phyloP scores from a whole-genome alignment of 1,139 yeast genomes.

The Zygosaccharomyces sapae region DNA sequence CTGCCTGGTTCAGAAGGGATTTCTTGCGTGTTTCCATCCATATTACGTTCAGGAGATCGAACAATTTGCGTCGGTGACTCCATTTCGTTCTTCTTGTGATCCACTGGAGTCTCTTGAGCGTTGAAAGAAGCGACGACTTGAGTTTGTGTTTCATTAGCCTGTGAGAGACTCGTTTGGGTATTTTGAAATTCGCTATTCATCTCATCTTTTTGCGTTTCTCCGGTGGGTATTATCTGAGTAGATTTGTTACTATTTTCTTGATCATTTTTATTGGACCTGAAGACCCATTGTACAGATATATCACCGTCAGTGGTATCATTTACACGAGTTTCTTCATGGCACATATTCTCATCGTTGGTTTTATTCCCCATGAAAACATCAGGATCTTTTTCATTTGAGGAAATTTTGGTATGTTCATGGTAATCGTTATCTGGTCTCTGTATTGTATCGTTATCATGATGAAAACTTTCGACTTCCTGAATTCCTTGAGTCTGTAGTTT shows the following conservation, averaged over 20 bases:
- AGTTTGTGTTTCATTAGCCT: slow-evolving; percentile 10
- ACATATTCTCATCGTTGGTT: background rate
- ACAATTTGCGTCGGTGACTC: slow-evolving; percentile 13
- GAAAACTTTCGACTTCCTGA: background rate
- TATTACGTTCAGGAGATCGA: slow-evolving; percentile 13
- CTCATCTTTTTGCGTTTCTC: slow-evolving; percentile 14
- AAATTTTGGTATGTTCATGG: background rate
- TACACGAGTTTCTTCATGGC: slow-evolving; percentile 10
- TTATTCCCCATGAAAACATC: too few species aligned
- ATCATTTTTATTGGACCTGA: slow-evolving; percentile 10
- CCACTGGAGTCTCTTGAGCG: slow-evolving; percentile 4
- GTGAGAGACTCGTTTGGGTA: background rate
- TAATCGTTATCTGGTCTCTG: background rate
- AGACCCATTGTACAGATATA: slow-evolving; percentile 17
- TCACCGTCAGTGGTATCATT: slow-evolving; percentile 21
- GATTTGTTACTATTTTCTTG: slow-evolving; percentile 17
- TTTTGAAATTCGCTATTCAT: background rate
- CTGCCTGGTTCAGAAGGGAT: slow-evolving; percentile 9
- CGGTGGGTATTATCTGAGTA: slow-evolving; percentile 16
- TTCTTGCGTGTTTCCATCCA: slow-evolving; percentile 7
- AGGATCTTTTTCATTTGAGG: background rate
- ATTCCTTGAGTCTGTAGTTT: background rate
- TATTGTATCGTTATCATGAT: background rate
- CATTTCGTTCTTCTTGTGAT: slow-evolving; percentile 3
- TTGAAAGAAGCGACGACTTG: slow-evolving; percentile 13